phyloP scores from a whole-genome alignment of 2,329 filamentous ascomycete genomes.

The Stachybotrys elegans region DNA sequence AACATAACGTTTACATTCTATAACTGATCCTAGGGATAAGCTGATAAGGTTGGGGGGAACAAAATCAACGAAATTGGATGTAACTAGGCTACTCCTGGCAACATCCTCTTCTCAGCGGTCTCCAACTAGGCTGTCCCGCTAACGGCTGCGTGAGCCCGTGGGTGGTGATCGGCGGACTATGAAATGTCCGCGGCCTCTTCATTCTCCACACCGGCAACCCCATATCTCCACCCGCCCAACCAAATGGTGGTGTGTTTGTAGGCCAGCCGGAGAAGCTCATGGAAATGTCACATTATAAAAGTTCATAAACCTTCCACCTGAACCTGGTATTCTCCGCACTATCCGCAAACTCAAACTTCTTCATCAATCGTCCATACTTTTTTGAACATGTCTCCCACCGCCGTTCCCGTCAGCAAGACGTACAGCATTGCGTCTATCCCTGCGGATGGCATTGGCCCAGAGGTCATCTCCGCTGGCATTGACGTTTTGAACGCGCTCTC shows the following conservation, averaged over 20 bases:
- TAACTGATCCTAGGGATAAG: too few relatives aligned
- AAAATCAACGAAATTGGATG: too few relatives aligned
- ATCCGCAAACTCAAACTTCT: neutral
- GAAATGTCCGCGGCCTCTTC: slow-evolving; percentile 10
- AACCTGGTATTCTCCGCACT: neutral
- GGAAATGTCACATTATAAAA: neutral
- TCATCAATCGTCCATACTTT: neutral
- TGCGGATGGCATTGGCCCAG: slow-evolving; percentile 58
- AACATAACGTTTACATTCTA: too few relatives aligned
- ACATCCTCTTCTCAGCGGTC: too few relatives aligned
- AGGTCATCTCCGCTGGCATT: slow-evolving; percentile 58
- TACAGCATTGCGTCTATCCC: slow-evolving; percentile 57
- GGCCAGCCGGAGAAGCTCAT: neutral
- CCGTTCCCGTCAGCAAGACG: slow-evolving; percentile 19
- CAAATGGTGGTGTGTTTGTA: neutral
- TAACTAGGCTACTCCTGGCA: too few relatives aligned
- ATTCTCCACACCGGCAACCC: slow-evolving; percentile 7
- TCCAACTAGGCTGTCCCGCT: neutral
- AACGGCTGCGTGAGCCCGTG: neutral
- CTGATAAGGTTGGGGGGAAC: too few relatives aligned
- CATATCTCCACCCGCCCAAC: neutral
- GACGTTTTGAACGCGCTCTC: slow-evolving; percentile 53
- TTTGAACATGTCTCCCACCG: slow-evolving; percentile 16
- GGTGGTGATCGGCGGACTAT: slow-evolving; percentile 6
- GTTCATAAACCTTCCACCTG: neutral